A percentile compares a stretch with the other conserved stretches of the same genome.
phyloP scores from a whole-genome alignment of 1,284 basidiomycete genomes.

The Macrocystidia cucumis region DNA sequence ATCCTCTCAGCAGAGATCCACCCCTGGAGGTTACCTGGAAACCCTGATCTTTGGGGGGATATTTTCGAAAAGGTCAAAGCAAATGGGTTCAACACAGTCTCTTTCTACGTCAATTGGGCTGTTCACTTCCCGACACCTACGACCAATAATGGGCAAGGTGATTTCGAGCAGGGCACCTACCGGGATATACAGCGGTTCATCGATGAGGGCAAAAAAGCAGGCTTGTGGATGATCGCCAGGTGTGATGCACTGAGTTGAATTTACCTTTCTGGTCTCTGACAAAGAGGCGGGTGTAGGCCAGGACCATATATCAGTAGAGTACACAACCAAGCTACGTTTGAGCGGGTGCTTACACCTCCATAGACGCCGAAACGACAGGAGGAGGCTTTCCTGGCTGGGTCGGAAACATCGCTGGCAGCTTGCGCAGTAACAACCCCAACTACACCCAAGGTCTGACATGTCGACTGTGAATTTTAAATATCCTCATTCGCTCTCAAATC shows the following conservation, averaged over 20 bases:
- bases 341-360: too few relatives aligned
- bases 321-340: too few relatives aligned
- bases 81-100: constrained; percentile 43
- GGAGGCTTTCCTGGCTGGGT: constrained; percentile 46
- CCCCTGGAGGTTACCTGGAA: constrained; percentile 38
- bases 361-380: constrained; percentile 47
- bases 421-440: constrained; percentile 35
- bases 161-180: constrained; percentile 40
- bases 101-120: constrained; percentile 40
- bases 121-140: constrained; percentile 31
- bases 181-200: constrained; percentile 39
- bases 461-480: too few relatives aligned
- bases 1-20: constrained; percentile 43
- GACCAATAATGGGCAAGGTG: constrained; percentile 35
- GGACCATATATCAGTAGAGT: constrained; percentile 16
- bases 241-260: constrained; percentile 15
- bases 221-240: constrained; percentile 38
- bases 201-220: constrained; percentile 36
- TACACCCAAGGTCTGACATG: too few relatives aligned
- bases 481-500: too few relatives aligned
- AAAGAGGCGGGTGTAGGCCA: background rate
- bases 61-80: constrained; percentile 52
- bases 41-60: constrained; percentile 45
- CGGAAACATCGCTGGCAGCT: constrained; percentile 33
- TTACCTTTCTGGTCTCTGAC: background rate